Base-by-base conservation (phyloP, 768 basidiomycete species). In the Boletus rubroflammeus region DNA sequence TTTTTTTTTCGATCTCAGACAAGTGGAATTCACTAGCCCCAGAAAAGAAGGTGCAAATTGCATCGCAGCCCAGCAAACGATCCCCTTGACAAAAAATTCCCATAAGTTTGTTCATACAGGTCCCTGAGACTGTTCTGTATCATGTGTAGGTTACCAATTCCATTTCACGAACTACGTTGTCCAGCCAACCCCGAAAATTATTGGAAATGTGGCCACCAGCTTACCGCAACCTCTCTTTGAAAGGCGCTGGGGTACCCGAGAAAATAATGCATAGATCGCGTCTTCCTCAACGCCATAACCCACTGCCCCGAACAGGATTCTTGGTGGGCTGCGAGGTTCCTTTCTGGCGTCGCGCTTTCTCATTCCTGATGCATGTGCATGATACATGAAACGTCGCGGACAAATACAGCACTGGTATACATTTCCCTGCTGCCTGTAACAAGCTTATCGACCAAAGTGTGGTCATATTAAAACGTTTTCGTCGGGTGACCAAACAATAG, bases 21-120 rank as follows among this genome's bases (percentile, higher is more conserved):
- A 68, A 54, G 53, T 68, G 65, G 67, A 67, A 57, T 35, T 55
- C 61, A 6, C 15, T 60, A 39, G 41, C 46, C 6, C 58, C 67
- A 1, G 55, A 56, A 19, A 64, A 57, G 52, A 59, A 28, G 41
- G 59, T 67, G 23, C 60, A 62, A 39, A 62, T 64, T 29, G 48
- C 55, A 43, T 50, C 57, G 19, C 60, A 54, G 31, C 23, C 59
- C 6, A 26, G 28, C 39, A 66, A 23, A 50, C 51, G 36, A 55
- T 40, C n/a, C n/a, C n/a, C 14, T 26, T 29, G 40, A n/a, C n/a
- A n/a, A 35, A 29, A 13, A 6, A 13, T n/a, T 26, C 13, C 8
- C 15, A 26, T 8, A 2, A 21, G 10, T 3, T 36, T 21, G 25
- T 43, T 39, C n/a, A 10, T 45, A 45, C 13, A 28, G 11, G 36